Evolutionary conservation across 1,139 yeast genomes (phyloP), one percentile per base, ranked within the genome.

Genomic region (Lodderomyces elongisporus): DNA sequence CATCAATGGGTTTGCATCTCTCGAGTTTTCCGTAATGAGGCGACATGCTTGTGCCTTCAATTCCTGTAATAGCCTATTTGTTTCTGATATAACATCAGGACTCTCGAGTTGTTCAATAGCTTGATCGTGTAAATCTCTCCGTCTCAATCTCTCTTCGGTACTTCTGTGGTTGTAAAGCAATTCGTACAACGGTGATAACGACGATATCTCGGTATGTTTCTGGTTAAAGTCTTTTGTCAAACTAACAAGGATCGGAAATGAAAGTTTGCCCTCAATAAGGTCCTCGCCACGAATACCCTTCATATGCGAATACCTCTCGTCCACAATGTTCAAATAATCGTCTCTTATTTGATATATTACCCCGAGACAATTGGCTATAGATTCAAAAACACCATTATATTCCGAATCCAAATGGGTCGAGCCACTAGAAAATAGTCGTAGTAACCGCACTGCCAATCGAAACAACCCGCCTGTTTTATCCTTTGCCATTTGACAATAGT

Each of bases 401-500:
- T 7, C 30, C 34, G 2, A 42, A 18, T 1, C 46, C 40, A 15
- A n/a, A 3, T 20, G 4, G 17, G 13, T 21, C 4, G 14, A 23
- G 4, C 18, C 13, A 13, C 7, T 3, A 4, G 52, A 42, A 36
- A 54, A 55, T 13, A 49, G 41, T 44, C 70, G 79, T 70, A 88
- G 66, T 24, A 88, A 58, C 39, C 79, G 61, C 3, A 82, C 76
- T 1, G 91, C 79, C 26, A 88, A 61, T 38, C 96, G 66, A 51
- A 87, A 83, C 22, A 88, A 60, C 0, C 96, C 96, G 1, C 95
- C 95, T 0, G 96, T 88, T 51, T 88, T 88, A 51, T 85, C 78
- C 70, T 74, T 74, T 13, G 84, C 94, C 96, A 89, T 89, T 30
- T 68, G 66, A 26, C 79, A 55, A 51, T 89, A 88, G 46, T 85